These are phyloP conservation scores for Gentiana straminea DNA, from an alignment of 257 asterid species.

Conservation along the genomic window DNA sequence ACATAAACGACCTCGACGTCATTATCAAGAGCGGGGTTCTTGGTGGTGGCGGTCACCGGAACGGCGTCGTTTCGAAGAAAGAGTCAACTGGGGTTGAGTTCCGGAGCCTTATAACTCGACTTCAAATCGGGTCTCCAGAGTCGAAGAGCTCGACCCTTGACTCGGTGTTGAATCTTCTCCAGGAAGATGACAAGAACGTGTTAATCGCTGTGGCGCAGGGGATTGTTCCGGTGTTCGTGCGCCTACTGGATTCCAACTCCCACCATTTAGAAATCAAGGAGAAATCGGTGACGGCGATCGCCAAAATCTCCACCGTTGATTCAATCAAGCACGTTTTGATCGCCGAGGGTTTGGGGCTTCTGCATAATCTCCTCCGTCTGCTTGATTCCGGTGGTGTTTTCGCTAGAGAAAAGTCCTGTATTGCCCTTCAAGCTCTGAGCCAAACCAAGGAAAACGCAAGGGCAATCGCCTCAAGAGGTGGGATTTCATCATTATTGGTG, in stretches of 20 bases:
- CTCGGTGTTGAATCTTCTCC: constrained; percentile 48
- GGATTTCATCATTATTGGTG: constrained; percentile 61
- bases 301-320: constrained; percentile 59
- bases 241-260: constrained; percentile 53
- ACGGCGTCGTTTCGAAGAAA: constrained; percentile 23
- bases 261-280: constrained; percentile 59
- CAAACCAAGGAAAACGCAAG: constrained; percentile 76
- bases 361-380: constrained; percentile 60
- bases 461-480: constrained; percentile 91
- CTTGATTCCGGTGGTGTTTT: constrained; percentile 80
- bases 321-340: constrained; percentile 52
- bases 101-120: constrained; percentile 51
- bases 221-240: constrained; percentile 63
- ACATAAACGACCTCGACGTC: constrained; percentile 56
- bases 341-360: constrained; percentile 54
- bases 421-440: constrained; percentile 51
- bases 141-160: constrained; percentile 67
- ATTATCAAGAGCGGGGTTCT: constrained; percentile 42
- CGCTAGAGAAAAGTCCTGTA: constrained; percentile 72
- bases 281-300: constrained; percentile 52
- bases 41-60: constrained; percentile 13
- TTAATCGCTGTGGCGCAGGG: constrained; percentile 77
- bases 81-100: constrained; percentile 62
- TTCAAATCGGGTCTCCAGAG: constrained; percentile 86
- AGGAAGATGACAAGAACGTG: constrained; percentile 73